These are phyloP conservation scores for Meyerozyma athensensis DNA, from an alignment of 1,139 yeast genomes.

Conservation along the genomic window DNA sequence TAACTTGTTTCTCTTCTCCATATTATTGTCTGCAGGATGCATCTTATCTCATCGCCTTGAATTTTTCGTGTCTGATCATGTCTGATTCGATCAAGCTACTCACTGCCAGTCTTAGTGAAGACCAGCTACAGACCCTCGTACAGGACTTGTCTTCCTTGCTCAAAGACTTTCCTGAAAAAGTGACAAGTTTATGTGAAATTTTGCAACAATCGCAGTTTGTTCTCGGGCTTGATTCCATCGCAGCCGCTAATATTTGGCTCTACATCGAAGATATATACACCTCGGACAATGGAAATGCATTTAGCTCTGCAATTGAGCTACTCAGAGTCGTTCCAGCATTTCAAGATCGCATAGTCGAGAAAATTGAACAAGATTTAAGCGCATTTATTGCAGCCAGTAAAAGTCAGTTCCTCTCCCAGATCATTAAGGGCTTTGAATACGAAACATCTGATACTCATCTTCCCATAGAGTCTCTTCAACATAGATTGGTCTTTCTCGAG, in stretches of 20 bases:
- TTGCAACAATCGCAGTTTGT: neutral
- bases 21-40: neutral
- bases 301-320: neutral
- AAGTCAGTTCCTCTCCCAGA: conserved; percentile 1
- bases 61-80: neutral
- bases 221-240: neutral
- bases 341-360: neutral
- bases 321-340: neutral
- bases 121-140: neutral
- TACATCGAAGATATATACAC: neutral
- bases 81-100: neutral
- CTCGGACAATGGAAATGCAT: neutral
- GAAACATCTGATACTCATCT: neutral
- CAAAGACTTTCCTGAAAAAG: neutral
- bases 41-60: neutral
- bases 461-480: neutral
- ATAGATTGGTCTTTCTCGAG: neutral
- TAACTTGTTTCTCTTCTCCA: neutral
- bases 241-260: neutral
- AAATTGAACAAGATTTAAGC: neutral
- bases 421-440: neutral
- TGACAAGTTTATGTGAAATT: neutral
- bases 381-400: neutral
- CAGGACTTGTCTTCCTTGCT: neutral
- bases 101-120: neutral